phyloP scores from a whole-genome alignment of 106 monocot genomes.

The Apostasia shenzhenica region DNA sequence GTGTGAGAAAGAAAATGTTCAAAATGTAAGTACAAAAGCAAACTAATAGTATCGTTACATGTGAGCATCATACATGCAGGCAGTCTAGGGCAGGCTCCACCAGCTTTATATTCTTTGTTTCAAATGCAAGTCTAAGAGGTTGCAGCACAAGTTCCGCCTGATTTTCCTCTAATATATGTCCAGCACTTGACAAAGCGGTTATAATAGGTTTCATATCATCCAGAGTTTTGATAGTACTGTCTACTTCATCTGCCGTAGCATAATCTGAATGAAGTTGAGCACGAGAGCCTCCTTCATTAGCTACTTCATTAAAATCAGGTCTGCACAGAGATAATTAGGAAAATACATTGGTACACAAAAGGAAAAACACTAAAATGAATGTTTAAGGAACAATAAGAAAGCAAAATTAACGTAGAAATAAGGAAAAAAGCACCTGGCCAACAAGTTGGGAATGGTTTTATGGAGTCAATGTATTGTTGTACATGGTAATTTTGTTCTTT shows the following conservation, averaged over 20 bases:
- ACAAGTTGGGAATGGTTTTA: too few species aligned
- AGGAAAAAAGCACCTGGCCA: too few species aligned
- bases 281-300: constrained; percentile 16
- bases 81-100: constrained; percentile 93
- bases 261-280: constrained; percentile 19
- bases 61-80: constrained; percentile 67
- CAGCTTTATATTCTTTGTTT: constrained; percentile 85
- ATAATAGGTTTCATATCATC: constrained; percentile 35
- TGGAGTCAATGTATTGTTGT: too few species aligned
- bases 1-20: too few species aligned
- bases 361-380: too few species aligned
- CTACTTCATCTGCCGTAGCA: constrained; percentile 19
- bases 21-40: too few species aligned
- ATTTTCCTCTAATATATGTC: constrained; percentile 61
- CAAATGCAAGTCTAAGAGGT: constrained; percentile 91
- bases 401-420: too few species aligned
- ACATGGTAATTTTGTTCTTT: too few species aligned
- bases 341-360: too few species aligned
- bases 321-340: constrained; percentile 1
- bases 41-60: too few species aligned
- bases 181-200: constrained; percentile 59
- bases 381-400: too few species aligned
- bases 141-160: constrained; percentile 90
- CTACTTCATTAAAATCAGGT: constrained; percentile 23
- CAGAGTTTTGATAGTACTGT: constrained; percentile 10